phyloP scores from a whole-genome alignment of 73 alveolate genomes.

The Durusdinium trenchii region DNA sequence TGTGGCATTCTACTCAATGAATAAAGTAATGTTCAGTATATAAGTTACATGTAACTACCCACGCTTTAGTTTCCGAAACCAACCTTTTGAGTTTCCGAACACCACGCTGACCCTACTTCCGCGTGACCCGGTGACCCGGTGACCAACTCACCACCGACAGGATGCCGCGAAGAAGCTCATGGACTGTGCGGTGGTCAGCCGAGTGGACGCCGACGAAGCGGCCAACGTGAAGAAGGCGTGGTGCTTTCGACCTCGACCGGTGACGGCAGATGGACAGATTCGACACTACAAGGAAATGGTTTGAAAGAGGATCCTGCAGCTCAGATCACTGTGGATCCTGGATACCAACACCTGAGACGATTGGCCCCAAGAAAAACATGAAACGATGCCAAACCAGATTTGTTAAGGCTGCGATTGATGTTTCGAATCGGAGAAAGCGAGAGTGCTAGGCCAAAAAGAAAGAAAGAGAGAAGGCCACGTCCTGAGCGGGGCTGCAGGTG shows the following conservation, averaged over 20 bases:
- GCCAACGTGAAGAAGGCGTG: slow-evolving; percentile 83
- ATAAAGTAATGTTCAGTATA: too few relatives aligned
- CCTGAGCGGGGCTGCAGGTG: too few relatives aligned
- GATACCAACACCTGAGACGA: too few relatives aligned
- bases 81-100: too few relatives aligned
- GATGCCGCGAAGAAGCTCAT: slow-evolving; percentile 76
- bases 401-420: neutral
- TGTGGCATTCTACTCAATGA: too few relatives aligned
- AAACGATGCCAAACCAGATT: neutral
- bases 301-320: too few relatives aligned
- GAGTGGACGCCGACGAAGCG: slow-evolving; percentile 79
- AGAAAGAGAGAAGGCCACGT: neutral
- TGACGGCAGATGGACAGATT: neutral
- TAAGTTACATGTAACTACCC: too few relatives aligned
- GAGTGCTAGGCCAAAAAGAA: neutral
- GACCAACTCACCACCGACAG: too few relatives aligned
- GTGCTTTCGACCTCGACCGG: neutral
- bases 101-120: too few relatives aligned
- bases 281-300: slow-evolving; percentile 8
- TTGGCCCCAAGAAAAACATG: neutral
- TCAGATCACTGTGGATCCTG: too few relatives aligned
- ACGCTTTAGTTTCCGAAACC: too few relatives aligned
- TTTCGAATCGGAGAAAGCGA: neutral
- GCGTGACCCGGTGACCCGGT: too few relatives aligned
- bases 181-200: slow-evolving; percentile 66